phyloP scores from a whole-genome alignment of 495 filamentous ascomycete genomes.

The Aspergillus wentii region DNA sequence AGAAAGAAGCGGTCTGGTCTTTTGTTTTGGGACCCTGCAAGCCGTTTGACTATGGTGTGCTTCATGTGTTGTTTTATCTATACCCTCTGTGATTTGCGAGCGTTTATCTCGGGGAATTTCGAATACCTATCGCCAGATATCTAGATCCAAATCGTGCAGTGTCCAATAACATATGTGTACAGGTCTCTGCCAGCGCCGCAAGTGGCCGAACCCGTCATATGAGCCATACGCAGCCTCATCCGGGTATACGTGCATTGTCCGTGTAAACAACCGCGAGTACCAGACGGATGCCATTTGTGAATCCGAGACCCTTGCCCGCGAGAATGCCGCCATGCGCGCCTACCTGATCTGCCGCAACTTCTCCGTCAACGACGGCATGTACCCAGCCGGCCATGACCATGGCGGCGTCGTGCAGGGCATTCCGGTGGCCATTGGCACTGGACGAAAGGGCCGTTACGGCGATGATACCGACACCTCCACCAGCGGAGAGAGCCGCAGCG shows the following conservation, averaged over 20 bases:
- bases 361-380: constrained; percentile 96
- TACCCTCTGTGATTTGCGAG: no score
- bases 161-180: constrained; percentile 19
- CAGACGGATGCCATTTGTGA: constrained; percentile 82
- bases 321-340: constrained; percentile 93
- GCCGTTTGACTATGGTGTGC: no score
- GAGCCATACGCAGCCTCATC: constrained; percentile 60
- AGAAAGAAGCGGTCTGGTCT: no score
- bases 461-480: constrained; percentile 43
- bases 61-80: no score
- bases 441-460: constrained; percentile 36
- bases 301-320: constrained; percentile 75
- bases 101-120: no score
- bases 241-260: constrained; percentile 85
- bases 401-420: constrained; percentile 80
- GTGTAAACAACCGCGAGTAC: constrained; percentile 96
- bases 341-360: constrained; percentile 99
- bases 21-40: no score
- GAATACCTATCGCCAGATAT: no score
- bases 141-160: constrained; percentile 7
- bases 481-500: constrained; percentile 48
- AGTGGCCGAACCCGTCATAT: constrained; percentile 91
- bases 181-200: constrained; percentile 95
- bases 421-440: constrained; percentile 67
- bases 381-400: constrained; percentile 64